Evolutionary conservation across 805 yeast genomes (phyloP), one percentile per base, ranked within the genome.

Genomic region (Saturnispora besseyi): DNA sequence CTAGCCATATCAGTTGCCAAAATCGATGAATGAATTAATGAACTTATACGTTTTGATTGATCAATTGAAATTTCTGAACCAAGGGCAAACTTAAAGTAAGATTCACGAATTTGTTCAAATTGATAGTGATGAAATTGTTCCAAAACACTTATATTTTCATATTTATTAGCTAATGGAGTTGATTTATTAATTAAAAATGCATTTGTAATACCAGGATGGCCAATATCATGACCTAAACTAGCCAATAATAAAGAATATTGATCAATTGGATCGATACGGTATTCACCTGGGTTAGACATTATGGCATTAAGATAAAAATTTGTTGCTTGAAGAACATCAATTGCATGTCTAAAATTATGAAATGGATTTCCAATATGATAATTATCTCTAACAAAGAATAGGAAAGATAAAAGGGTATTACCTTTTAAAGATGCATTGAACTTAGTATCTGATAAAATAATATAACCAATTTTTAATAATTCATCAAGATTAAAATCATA

Each of bases 131-230:
- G 99, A 68, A 79, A 89, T 61, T 81, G 79, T 66, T 93, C 99
- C 57, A 93, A 72, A 2, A 86, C 84, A 7, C 91, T 82, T 48
- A 77, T 68, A 55, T 81, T 81, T 45, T 79, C 71, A 67, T 78
- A 90, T 13, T 78, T 59, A 49, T 66, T 62, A 2, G 91, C 78
- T 24, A 88, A 72, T 10, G 88, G 87, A 0, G 93, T 75, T 8
- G 73, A 63, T 57, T 78, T 63, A 51, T 76, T 71, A 24, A 72
- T 68, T 63, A 91, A 68, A 55, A 88, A 80, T 34, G 79, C 77
- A 64, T 88, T 87, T 12, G 95, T 88, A n/a, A 89, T 79, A 2
- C 98, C 99, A 0, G 98, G 98, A 65, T 93, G 99, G 22, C 96
- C 96, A 31, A 87, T 80, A 65, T 93, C 99, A 68, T 93, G 99